phyloP scores from a whole-genome alignment of 805 yeast species.

The Cyberlindnera suaveolens region DNA sequence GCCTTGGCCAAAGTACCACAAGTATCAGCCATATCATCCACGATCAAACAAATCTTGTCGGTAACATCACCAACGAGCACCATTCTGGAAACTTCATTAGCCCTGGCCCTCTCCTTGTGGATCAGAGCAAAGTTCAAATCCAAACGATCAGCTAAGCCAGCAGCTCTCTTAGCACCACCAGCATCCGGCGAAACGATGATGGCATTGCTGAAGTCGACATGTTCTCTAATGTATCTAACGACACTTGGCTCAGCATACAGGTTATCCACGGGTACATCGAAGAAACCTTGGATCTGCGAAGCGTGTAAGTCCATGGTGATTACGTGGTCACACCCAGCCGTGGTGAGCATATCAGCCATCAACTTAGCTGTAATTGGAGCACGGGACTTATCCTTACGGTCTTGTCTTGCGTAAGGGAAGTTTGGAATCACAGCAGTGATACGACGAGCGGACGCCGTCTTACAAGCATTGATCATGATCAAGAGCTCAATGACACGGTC shows the following conservation, averaged over 20 bases:
- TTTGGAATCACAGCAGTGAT: slow-evolving; percentile 80
- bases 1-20: slow-evolving; percentile 85
- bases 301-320: slow-evolving; percentile 87
- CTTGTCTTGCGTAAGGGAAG: slow-evolving; percentile 87
- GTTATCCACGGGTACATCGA: slow-evolving; percentile 78
- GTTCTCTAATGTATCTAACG: slow-evolving; percentile 64
- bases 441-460: slow-evolving; percentile 76
- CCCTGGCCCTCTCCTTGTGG: slow-evolving; percentile 78
- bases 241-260: slow-evolving; percentile 81
- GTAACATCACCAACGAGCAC: slow-evolving; percentile 81
- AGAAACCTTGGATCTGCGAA: slow-evolving; percentile 85
- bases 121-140: slow-evolving; percentile 79
- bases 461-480: slow-evolving; percentile 78
- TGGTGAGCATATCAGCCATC: slow-evolving; percentile 74
- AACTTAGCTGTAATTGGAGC: slow-evolving; percentile 84
- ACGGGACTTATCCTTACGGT: slow-evolving; percentile 76
- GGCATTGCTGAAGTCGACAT: slow-evolving; percentile 50
- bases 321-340: slow-evolving; percentile 83
- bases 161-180: slow-evolving; percentile 89
- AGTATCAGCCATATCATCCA: slow-evolving; percentile 88
- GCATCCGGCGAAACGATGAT: slow-evolving; percentile 84
- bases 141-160: slow-evolving; percentile 71
- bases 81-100: slow-evolving; percentile 81
- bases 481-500: slow-evolving; percentile 69
- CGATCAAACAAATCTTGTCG: slow-evolving; percentile 67